phyloP scores from a whole-genome alignment of 2,329 filamentous ascomycete species.

The Penicillium sp. region DNA sequence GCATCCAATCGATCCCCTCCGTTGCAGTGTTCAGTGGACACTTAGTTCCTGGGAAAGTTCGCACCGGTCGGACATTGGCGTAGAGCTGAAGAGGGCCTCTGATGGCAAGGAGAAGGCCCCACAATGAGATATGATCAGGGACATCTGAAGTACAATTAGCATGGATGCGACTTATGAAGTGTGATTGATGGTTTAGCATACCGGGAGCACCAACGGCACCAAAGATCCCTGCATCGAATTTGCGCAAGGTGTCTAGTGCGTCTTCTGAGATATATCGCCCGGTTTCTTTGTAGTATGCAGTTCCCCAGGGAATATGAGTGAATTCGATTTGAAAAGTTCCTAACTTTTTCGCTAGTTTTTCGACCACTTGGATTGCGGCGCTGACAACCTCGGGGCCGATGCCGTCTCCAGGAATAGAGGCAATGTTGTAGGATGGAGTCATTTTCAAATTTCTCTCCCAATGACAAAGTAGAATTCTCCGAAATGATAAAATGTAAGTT shows the following conservation, averaged over 20 bases:
- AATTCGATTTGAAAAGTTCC: constrained; percentile 59
- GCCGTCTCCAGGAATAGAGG: constrained; percentile 68
- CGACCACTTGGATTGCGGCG: constrained; percentile 58
- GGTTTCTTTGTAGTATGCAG: constrained; percentile 53
- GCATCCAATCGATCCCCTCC: constrained; percentile 62
- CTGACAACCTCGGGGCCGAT: constrained; percentile 69
- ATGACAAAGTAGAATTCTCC: not conserved
- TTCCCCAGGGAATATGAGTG: constrained; percentile 52
- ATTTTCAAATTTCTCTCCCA: constrained; percentile 6
- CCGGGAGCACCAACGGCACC: constrained; percentile 65
- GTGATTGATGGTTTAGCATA: constrained; percentile 32
- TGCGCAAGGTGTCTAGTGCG: constrained; percentile 57
- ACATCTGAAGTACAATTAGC: constrained; percentile 49
- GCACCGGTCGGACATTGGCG: constrained; percentile 62
- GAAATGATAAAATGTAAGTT: not conserved
- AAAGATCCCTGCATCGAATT: constrained; percentile 63
- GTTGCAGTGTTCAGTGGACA: constrained; percentile 56
- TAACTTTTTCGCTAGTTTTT: constrained; percentile 52
- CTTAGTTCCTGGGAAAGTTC: constrained; percentile 56
- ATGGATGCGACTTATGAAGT: not conserved
- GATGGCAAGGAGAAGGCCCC: constrained; percentile 62
- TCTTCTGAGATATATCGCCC: constrained; percentile 61
- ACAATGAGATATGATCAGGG: constrained; percentile 63
- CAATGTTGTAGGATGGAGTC: constrained; percentile 55
- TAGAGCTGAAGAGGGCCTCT: constrained; percentile 63